phyloP scores from a whole-genome alignment of 2,329 filamentous ascomycete species.

The Leptographium wingfieldii region DNA sequence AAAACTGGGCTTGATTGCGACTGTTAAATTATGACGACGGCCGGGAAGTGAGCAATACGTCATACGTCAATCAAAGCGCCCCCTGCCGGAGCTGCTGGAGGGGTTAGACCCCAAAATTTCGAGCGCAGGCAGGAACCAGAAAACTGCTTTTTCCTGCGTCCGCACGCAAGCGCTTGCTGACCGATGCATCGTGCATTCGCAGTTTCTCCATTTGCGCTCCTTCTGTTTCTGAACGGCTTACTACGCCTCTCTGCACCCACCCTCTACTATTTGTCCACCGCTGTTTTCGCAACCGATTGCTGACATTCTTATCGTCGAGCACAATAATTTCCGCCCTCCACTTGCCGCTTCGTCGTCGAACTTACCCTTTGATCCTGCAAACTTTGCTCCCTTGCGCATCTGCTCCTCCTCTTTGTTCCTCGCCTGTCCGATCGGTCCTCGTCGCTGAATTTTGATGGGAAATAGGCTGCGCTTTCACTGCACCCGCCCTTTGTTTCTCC shows the following conservation, averaged over 20 bases:
- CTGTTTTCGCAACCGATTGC: background rate
- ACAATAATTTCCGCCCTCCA: background rate
- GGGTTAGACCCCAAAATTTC: background rate
- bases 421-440: background rate
- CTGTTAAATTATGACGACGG: background rate
- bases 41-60: background rate
- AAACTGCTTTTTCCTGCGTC: background rate
- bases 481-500: background rate
- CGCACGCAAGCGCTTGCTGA: background rate
- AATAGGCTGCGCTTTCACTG: background rate
- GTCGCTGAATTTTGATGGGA: background rate
- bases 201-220: background rate
- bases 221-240: background rate
- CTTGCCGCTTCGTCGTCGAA: background rate
- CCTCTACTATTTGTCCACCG: background rate
- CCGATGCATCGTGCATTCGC: background rate
- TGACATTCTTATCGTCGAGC: background rate
- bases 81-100: background rate
- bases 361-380: background rate
- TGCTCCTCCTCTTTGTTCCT: background rate
- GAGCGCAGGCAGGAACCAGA: background rate
- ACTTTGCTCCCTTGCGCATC: background rate
- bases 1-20: background rate
- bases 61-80: background rate
- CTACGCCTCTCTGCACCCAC: background rate